Percentiles rank a stretch among this genome's conserved stretches.
Conservation (phyloP, 495 filamentous ascomycete genomes). For the Podospora anserina region DNA sequence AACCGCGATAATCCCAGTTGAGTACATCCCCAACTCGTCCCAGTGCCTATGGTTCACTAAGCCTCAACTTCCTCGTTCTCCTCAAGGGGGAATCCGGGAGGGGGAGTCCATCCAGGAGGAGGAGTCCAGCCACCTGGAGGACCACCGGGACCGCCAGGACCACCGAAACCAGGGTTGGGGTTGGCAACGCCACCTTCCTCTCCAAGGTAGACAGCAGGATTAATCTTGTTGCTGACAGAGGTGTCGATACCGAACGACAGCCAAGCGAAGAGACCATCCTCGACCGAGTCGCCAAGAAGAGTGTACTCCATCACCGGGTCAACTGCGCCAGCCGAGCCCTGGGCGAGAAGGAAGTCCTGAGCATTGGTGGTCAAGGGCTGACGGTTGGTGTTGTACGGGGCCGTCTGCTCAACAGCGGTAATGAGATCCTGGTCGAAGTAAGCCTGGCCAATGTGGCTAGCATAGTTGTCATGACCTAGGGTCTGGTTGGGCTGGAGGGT, state of each 20-base stretch:
- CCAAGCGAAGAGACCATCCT: conserved; percentile 56
- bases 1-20: too few species aligned
- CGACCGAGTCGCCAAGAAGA: conserved; percentile 50
- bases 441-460: conserved; percentile 59
- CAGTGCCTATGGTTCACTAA: not conserved
- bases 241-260: conserved; percentile 54
- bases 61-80: not conserved
- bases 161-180: conserved; percentile 9
- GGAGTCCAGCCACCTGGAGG: not conserved
- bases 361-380: conserved; percentile 50
- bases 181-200: conserved; percentile 29
- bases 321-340: conserved; percentile 37
- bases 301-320: conserved; percentile 57
- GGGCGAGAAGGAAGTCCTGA: conserved; percentile 43
- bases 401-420: conserved; percentile 51
- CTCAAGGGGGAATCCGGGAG: not conserved
- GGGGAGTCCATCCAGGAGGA: not conserved
- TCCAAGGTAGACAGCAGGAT: conserved; percentile 16
- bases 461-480: conserved; percentile 40
- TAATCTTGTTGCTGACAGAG: conserved; percentile 14
- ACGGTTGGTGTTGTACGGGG: conserved; percentile 56
- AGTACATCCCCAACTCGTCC: too few species aligned
- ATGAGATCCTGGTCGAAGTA: conserved; percentile 63
- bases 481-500: conserved; percentile 47
- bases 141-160: conserved; percentile 15